Evolutionary conservation across 305 asterid genomes (phyloP).

Genomic region (Solanum aculeatissimum): DNA sequence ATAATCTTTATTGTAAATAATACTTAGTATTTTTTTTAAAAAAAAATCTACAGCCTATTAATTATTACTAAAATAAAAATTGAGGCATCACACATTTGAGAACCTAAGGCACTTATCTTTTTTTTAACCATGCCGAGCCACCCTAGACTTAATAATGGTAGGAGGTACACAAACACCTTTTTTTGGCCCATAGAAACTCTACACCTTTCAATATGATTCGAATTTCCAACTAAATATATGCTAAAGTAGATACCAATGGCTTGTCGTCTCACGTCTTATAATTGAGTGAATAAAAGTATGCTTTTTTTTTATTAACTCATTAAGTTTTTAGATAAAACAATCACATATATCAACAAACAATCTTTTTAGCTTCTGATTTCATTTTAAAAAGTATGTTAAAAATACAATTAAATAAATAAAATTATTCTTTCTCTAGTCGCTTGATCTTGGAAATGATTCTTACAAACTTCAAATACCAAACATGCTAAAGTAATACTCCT

Average conservation of each 20-base stretch:
- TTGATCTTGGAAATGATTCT: neutral
- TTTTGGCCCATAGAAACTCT: neutral
- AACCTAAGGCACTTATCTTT: too few relatives aligned
- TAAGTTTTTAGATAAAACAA: neutral
- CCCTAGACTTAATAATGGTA: neutral
- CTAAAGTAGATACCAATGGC: neutral
- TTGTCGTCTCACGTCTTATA: neutral
- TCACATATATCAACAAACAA: neutral
- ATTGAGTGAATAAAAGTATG: neutral
- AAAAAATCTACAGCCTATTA: too few relatives aligned
- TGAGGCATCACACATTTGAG: too few relatives aligned
- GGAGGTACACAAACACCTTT: neutral
- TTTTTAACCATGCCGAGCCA: too few relatives aligned
- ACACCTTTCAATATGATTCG: neutral
- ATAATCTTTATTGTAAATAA: too few relatives aligned
- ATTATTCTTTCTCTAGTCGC: neutral
- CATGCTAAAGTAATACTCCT: neutral
- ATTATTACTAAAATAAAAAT: too few relatives aligned
- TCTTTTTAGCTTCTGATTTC: neutral
- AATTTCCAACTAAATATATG: neutral
- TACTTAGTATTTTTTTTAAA: too few relatives aligned
- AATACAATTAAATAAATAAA: neutral
- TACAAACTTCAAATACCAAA: neutral
- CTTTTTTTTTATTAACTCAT: neutral
- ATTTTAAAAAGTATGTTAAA: neutral